Evolutionary conservation across 1,284 basidiomycete species (phyloP).

Genomic region (Apiotrichum brassicae): DNA sequence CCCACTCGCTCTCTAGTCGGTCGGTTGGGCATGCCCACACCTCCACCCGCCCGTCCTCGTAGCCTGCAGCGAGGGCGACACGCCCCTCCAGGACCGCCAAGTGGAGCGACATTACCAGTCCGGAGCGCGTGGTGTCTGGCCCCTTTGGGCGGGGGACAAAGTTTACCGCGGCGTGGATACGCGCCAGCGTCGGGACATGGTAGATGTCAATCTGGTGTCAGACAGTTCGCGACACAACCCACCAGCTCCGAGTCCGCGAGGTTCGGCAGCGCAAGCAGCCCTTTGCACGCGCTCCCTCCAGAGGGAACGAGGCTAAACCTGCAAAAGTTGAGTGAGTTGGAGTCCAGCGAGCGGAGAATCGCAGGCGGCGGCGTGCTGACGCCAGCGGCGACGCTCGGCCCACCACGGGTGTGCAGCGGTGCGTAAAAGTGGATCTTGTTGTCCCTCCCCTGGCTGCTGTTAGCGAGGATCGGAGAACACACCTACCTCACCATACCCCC

Average conservation of each 20-base stretch:
- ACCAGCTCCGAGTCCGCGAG: slow-evolving; percentile 78
- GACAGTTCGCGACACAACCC: slow-evolving; percentile 27
- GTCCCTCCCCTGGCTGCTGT: slow-evolving; percentile 73
- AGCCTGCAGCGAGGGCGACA: slow-evolving; percentile 61
- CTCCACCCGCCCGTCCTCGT: slow-evolving; percentile 72
- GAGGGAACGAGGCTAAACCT: slow-evolving; percentile 58
- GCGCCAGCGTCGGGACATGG: slow-evolving; percentile 57
- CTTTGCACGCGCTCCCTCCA: slow-evolving; percentile 39
- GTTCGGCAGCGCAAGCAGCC: slow-evolving; percentile 72
- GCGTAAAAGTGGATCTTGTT: slow-evolving; percentile 50
- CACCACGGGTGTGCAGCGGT: slow-evolving; percentile 19
- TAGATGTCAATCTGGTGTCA: slow-evolving; percentile 57
- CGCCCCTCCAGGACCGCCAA: slow-evolving; percentile 48
- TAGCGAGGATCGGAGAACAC: no score
- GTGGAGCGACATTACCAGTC: slow-evolving; percentile 79
- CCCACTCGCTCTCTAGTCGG: slow-evolving; percentile 6
- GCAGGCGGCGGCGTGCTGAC: slow-evolving; percentile 45
- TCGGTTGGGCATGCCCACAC: slow-evolving; percentile 53
- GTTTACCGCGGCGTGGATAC: slow-evolving; percentile 64
- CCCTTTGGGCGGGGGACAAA: slow-evolving; percentile 7
- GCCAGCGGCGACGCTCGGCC: background rate
- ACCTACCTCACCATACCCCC: slow-evolving; percentile 64
- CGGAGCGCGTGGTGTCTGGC: slow-evolving; percentile 42
- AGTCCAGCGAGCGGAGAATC: slow-evolving; percentile 63
- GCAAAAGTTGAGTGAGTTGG: slow-evolving; percentile 86